Conservation (phyloP, 441 rosid genomes). For the Populus hybrid region DNA sequence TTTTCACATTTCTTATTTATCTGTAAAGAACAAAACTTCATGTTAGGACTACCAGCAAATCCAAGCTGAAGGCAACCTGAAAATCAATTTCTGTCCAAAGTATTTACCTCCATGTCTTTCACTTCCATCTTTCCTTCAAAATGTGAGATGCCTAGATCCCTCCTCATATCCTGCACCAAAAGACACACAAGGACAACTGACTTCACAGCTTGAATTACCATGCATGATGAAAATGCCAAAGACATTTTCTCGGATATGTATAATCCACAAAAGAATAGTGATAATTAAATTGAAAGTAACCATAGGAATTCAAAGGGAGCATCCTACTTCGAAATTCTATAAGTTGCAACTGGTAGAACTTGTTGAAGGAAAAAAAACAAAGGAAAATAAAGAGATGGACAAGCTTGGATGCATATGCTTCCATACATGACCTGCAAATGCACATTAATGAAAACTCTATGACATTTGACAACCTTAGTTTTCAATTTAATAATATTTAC, state of each 20-base stretch:
- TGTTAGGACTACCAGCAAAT: conserved; percentile 7
- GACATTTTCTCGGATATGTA: neutral
- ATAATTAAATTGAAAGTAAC: neutral
- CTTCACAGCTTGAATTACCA: neutral
- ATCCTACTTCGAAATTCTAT: neutral
- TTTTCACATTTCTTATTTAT: conserved; percentile 41
- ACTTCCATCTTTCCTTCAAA: conserved; percentile 36
- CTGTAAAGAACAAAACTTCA: conserved; percentile 21
- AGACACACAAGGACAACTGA: neutral
- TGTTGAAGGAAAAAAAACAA: neutral
- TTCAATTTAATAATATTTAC: neutral
- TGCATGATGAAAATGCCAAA: neutral
- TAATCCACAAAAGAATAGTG: neutral
- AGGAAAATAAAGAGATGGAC: neutral
- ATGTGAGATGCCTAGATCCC: conserved; percentile 54
- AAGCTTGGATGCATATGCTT: neutral
- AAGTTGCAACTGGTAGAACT: neutral
- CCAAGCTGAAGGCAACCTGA: neutral
- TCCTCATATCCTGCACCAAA: conserved; percentile 48
- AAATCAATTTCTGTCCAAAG: neutral
- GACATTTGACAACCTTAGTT: neutral
- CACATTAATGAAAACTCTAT: neutral
- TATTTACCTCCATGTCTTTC: conserved; percentile 39
- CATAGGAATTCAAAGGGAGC: neutral
- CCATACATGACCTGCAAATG: neutral